Conservation (phyloP, 306 rosid genomes). For the Vigna nakashimae region DNA sequence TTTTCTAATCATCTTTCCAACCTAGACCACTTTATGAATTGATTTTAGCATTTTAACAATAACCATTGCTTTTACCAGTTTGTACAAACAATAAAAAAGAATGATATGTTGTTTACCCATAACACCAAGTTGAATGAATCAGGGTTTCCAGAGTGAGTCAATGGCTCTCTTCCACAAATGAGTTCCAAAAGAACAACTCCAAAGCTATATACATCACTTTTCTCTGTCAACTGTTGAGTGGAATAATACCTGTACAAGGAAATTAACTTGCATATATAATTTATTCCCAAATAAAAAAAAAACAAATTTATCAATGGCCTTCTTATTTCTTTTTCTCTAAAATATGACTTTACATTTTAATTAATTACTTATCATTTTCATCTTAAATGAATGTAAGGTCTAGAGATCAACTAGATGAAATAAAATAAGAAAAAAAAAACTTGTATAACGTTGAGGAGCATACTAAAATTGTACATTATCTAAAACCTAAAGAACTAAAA, state of each 20-base stretch:
- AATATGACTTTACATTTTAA: too few species aligned
- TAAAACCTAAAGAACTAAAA: too few species aligned
- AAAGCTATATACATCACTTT: conserved; percentile 90
- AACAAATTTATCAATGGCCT: background rate
- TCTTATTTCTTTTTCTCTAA: background rate
- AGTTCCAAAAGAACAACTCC: conserved; percentile 95
- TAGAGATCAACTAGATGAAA: too few species aligned
- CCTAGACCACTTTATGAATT: background rate
- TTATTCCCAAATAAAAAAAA: background rate
- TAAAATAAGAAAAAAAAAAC: too few species aligned
- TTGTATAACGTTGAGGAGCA: too few species aligned
- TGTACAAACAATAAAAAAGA: conserved; percentile 5
- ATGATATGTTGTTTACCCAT: conserved; percentile 64
- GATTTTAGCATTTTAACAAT: background rate
- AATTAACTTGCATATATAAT: background rate
- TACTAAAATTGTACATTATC: too few species aligned
- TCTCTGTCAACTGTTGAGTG: conserved; percentile 89
- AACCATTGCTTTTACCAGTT: background rate
- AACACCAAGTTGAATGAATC: conserved; percentile 93
- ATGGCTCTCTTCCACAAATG: conserved; percentile 94
- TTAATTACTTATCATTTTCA: too few species aligned
- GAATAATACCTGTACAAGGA: conserved; percentile 69
- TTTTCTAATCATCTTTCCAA: background rate
- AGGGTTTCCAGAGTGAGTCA: conserved; percentile 83
- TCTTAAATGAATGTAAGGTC: too few species aligned